Percentiles rank a stretch among this genome's conserved stretches.
These are phyloP conservation scores for Aegilops tauschii DNA, from an alignment of 176 grass and related monocot genomes.

Conservation along the genomic window DNA sequence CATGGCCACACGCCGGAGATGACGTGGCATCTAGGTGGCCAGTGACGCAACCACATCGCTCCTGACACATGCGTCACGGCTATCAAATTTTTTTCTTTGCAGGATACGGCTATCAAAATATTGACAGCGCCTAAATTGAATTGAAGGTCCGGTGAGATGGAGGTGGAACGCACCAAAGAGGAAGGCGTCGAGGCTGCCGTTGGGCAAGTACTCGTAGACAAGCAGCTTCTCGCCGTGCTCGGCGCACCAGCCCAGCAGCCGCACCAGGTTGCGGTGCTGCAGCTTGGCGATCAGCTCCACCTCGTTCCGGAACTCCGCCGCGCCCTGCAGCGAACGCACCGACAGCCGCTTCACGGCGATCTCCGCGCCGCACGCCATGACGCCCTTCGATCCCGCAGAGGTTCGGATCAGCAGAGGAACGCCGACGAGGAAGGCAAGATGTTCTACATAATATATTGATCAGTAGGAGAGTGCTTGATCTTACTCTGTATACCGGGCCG, in stretches of 20 bases:
- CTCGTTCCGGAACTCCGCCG: slow-evolving; percentile 79
- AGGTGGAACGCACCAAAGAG: slow-evolving; percentile 54
- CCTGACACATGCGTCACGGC: too few species aligned
- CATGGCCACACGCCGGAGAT: too few species aligned
- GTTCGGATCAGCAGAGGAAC: too few species aligned
- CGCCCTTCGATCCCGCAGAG: slow-evolving; percentile 25
- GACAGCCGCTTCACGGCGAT: slow-evolving; percentile 88
- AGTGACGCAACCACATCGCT: neutral
- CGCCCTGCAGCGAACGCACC: slow-evolving; percentile 62
- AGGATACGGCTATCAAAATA: too few species aligned
- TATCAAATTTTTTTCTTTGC: too few species aligned
- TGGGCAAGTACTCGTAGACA: slow-evolving; percentile 87
- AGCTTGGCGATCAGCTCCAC: slow-evolving; percentile 94
- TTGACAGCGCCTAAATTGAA: neutral
- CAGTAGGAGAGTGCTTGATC: neutral
- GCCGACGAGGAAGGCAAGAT: too few species aligned
- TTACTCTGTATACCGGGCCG: slow-evolving; percentile 74
- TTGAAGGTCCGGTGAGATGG: neutral
- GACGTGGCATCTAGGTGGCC: too few species aligned
- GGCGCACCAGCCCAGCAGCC: slow-evolving; percentile 76
- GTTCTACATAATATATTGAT: too few species aligned
- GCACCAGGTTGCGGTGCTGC: slow-evolving; percentile 91
- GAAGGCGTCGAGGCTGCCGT: slow-evolving; percentile 79
- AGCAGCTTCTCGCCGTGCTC: slow-evolving; percentile 82
- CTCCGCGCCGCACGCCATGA: slow-evolving; percentile 50